phyloP scores from a whole-genome alignment of 306 rosid genomes.

The Sophora flavescens region DNA sequence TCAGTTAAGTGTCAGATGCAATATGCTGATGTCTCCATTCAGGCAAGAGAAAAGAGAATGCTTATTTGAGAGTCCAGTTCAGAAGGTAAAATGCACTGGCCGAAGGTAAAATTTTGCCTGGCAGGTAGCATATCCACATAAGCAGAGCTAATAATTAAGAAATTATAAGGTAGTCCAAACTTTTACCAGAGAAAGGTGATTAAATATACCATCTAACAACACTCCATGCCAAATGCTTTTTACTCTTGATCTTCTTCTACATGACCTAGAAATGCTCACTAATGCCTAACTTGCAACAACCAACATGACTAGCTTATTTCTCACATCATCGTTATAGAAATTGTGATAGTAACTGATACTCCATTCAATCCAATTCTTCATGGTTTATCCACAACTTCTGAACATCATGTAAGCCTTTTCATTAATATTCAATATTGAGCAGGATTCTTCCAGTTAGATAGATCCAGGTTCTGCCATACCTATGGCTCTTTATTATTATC shows the following conservation, averaged over 20 bases:
- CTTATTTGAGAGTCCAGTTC: slow-evolving; percentile 4
- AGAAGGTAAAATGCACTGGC: not conserved
- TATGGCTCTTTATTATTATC: not conserved
- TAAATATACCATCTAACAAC: not conserved
- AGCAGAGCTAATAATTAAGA: not conserved
- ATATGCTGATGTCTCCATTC: not conserved
- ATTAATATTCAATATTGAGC: not conserved
- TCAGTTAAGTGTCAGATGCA: not conserved
- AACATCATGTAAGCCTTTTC: slow-evolving; percentile 38
- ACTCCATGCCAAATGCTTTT: not conserved
- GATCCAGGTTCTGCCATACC: slow-evolving; percentile 15
- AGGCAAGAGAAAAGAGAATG: not conserved
- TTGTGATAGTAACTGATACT: not conserved
- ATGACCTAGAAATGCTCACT: not conserved
- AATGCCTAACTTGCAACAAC: slow-evolving; percentile 20
- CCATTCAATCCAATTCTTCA: slow-evolving; percentile 20
- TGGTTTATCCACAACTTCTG: slow-evolving; percentile 11
- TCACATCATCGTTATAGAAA: slow-evolving; percentile 7
- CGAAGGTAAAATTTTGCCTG: not conserved
- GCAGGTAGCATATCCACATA: slow-evolving; percentile 25
- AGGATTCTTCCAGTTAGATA: not conserved
- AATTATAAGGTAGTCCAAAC: slow-evolving; percentile 7
- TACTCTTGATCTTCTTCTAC: not conserved
- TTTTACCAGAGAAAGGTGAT: not conserved
- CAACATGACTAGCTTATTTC: not conserved